phyloP scores from a whole-genome alignment of 768 basidiomycete species.

The Chlorophyllum brunneum region DNA sequence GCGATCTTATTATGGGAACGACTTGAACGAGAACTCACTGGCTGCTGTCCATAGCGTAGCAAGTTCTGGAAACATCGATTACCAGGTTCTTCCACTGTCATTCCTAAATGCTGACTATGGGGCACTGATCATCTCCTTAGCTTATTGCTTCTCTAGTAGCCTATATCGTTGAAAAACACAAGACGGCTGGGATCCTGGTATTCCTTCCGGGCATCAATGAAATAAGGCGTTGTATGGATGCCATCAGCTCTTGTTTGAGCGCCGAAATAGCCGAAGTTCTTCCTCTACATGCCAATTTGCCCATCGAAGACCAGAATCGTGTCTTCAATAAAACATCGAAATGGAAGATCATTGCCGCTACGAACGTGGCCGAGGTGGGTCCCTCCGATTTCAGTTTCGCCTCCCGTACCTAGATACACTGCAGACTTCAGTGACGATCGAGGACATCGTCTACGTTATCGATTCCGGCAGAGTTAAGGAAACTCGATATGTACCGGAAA shows the following conservation, averaged over 20 bases:
- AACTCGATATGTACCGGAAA: conserved; percentile 66
- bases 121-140: conserved; percentile 25
- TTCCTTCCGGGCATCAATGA: conserved; percentile 92
- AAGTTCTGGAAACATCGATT: conserved; percentile 67
- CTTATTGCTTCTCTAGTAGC: conserved; percentile 64
- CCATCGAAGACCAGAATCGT: conserved; percentile 75
- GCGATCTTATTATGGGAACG: conserved; percentile 43
- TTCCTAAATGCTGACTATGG: not conserved
- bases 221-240: conserved; percentile 72
- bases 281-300: conserved; percentile 87
- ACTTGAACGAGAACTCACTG: conserved; percentile 46
- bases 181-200: conserved; percentile 70
- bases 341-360: conserved; percentile 86
- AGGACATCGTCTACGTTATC: conserved; percentile 83
- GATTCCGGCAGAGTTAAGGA: conserved; percentile 88
- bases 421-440: conserved; percentile 92
- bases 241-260: conserved; percentile 35
- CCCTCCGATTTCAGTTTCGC: not conserved
- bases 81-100: conserved; percentile 42
- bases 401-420: not conserved
- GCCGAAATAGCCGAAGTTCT: conserved; percentile 49
- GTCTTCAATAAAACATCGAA: conserved; percentile 63
- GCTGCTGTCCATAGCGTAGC: conserved; percentile 57
- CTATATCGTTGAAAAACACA: conserved; percentile 51
- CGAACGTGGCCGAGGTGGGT: conserved; percentile 85